A percentile compares a stretch with the other conserved stretches of the same genome.
Conservation (phyloP, 768 basidiomycete genomes). For the Boletales sp. region DNA sequence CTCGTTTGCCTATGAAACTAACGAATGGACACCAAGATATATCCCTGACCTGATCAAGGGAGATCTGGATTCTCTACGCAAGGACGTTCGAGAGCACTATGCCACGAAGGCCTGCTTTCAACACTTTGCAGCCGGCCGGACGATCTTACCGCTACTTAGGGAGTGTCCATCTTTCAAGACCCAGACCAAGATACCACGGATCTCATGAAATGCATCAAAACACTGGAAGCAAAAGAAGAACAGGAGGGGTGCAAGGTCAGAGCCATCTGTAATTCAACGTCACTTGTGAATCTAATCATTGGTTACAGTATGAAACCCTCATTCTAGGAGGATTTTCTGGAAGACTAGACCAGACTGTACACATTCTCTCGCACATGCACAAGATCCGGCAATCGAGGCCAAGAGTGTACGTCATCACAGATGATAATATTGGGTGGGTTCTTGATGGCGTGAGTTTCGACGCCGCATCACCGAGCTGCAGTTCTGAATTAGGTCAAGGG, state of each 20-base stretch:
- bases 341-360: constrained; percentile 90
- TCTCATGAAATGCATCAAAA: constrained; percentile 84
- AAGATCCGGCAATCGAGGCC: constrained; percentile 63
- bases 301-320: constrained; percentile 59
- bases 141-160: constrained; percentile 39
- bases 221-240: constrained; percentile 57
- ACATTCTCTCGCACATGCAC: constrained; percentile 81
- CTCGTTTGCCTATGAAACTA: not conserved
- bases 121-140: not conserved
- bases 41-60: constrained; percentile 88
- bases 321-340: constrained; percentile 89
- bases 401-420: constrained; percentile 75
- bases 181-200: constrained; percentile 84
- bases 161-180: constrained; percentile 66
- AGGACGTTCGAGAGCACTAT: constrained; percentile 74
- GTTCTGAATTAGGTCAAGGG: constrained; percentile 49
- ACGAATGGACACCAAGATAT: constrained; percentile 42
- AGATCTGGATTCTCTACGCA: constrained; percentile 84
- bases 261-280: not conserved
- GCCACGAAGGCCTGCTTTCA: constrained; percentile 43
- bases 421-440: constrained; percentile 90
- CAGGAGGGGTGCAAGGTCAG: constrained; percentile 38
- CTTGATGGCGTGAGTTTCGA: constrained; percentile 59
- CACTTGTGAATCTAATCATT: not conserved
- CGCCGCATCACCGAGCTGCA: not conserved